Evolutionary conservation across 2,329 filamentous ascomycete species (phyloP).

Genomic region (Arthroderma sp.): DNA sequence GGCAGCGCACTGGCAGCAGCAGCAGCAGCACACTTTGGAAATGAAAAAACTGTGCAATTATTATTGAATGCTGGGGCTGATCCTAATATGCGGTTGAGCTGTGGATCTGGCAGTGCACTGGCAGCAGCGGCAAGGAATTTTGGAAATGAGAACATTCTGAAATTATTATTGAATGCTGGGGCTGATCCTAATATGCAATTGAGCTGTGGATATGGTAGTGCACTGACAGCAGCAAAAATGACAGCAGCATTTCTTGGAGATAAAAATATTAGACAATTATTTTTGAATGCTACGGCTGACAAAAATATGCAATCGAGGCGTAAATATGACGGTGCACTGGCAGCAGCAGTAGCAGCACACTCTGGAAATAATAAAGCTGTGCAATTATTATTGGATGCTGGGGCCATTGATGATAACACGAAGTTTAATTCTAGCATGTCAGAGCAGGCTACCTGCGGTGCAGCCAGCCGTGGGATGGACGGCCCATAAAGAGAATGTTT

Average conservation of each 20-base stretch:
- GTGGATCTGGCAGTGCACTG: background rate
- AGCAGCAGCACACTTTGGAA: background rate
- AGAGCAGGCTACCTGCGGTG: too few species aligned
- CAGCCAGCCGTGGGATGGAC: too few species aligned
- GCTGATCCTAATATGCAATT: background rate
- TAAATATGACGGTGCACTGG: slow-evolving; percentile 4
- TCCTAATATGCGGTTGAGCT: background rate
- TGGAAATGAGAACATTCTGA: background rate
- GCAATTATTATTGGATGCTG: slow-evolving; percentile 6
- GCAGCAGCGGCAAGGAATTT: too few species aligned
- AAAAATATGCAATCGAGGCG: slow-evolving; percentile 2
- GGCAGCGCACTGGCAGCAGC: background rate
- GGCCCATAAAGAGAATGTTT: too few species aligned
- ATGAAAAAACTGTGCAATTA: background rate
- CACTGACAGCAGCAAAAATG: background rate
- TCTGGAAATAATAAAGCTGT: slow-evolving; percentile 4
- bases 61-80: background rate
- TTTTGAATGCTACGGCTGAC: slow-evolving; percentile 11
- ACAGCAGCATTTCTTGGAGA: too few species aligned
- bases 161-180: background rate
- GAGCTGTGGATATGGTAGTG: background rate
- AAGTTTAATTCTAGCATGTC: too few species aligned
- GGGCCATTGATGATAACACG: slow-evolving; percentile 5
- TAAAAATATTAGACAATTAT: slow-evolving; percentile 7
- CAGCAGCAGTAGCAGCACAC: slow-evolving; percentile 5